Evolutionary conservation across 1,284 basidiomycete species (phyloP), one percentile per base, ranked within the genome.

Genomic region (Moesziomyces aphidis): DNA sequence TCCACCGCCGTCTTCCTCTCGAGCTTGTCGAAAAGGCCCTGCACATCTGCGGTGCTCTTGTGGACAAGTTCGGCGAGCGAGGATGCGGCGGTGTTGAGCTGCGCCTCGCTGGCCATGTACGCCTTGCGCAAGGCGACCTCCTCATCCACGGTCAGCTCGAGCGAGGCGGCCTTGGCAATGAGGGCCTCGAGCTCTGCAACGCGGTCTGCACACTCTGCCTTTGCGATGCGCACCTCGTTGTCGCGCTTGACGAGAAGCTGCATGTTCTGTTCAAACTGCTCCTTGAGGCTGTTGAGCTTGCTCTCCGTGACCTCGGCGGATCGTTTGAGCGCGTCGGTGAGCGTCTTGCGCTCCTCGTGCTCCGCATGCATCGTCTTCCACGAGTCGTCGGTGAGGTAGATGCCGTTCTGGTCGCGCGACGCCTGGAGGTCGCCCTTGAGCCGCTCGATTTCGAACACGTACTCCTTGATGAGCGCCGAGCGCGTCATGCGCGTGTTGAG

Each of bases 401-500:
- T 74, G 49, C 83, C 83, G 56, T 77, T 79, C 60, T 81, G 76
- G 28, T 73, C 65, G 54, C 83, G 76, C 1, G 83, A 67, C 2
- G 80, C 87, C 1, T 93, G 86, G 34, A 99, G 88, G 76, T 99
- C 96, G 1, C 91, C 90, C 85, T 97, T 97, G 49, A 99, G 88
- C 5, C 93, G 90, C 80, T 96, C 94, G 52, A 99, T 97, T 85
- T 99, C 96, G n/a, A 88, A 89, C 39, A 97, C 89, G 82, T 97
- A 98, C 85, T 99, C 96, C 83, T 95, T 95, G 56, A 99, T 87
- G 39, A 99, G 89, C 0, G 93, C 91, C 61, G 95, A 93, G 42
- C 95, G 91, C 7, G 93, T 94, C 89, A 97, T 92, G 59, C 94
- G 91, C 76, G 94, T 92, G 85, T 99, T 99, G 54, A 97, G 87